Conservation (phyloP, 352 stramenopile genomes). For the Hyaloperonospora arabidopsidis region DNA sequence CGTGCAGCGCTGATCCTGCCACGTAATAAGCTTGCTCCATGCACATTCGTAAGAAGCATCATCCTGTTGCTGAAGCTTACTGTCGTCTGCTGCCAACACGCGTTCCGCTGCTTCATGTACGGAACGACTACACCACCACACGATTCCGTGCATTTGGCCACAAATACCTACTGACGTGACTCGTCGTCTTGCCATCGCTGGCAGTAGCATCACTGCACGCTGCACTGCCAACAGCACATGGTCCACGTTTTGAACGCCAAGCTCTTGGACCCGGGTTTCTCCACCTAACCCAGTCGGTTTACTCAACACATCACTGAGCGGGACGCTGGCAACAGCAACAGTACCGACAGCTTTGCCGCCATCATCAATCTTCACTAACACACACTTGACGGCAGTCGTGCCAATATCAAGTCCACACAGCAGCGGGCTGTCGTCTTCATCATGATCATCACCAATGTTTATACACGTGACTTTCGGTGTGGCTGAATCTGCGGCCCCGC, state of each 20-base stretch:
- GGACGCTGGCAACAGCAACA: constrained; percentile 30
- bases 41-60: constrained; percentile 11
- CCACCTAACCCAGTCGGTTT: constrained; percentile 6
- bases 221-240: constrained; percentile 41
- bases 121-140: constrained; percentile 62
- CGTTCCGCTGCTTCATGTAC: constrained; percentile 24
- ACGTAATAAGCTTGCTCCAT: constrained; percentile 69
- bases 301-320: constrained; percentile 28
- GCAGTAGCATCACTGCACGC: constrained; percentile 29
- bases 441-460: constrained; percentile 5
- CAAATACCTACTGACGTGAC: constrained; percentile 56
- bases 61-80: constrained; percentile 7
- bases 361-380: constrained; percentile 30
- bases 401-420: constrained; percentile 67
- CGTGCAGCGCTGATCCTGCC: constrained; percentile 74
- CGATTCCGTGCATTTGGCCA: constrained; percentile 82
- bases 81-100: constrained; percentile 20
- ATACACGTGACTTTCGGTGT: constrained; percentile 3
- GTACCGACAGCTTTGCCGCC: constrained; percentile 13
- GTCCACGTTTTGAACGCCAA: constrained; percentile 41
- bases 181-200: constrained; percentile 14
- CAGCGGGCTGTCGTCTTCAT: constrained; percentile 17
- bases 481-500: too few species aligned
- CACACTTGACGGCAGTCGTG: constrained; percentile 73
- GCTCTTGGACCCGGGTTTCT: constrained; percentile 11